Evolutionary conservation across 2,329 filamentous ascomycete species (phyloP).

Genomic region (Lachnellula subtilissima): DNA sequence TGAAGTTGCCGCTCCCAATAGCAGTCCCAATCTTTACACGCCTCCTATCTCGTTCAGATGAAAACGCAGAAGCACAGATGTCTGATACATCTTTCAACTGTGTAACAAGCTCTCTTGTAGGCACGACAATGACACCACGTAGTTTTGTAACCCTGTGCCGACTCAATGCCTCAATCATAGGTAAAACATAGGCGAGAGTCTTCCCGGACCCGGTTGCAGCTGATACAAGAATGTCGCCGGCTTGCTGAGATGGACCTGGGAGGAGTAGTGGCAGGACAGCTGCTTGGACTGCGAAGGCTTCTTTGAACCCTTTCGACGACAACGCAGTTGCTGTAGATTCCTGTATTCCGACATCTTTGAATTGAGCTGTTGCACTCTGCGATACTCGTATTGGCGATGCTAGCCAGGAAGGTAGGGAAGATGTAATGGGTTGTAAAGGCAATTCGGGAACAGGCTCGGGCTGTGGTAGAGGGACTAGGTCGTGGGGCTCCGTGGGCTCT

Average conservation of each 20-base stretch:
- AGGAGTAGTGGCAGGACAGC: constrained; percentile 76
- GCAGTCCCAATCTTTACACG: constrained; percentile 76
- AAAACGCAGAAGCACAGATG: constrained; percentile 60
- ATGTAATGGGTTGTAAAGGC: constrained; percentile 60
- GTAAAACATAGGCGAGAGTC: constrained; percentile 84
- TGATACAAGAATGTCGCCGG: constrained; percentile 81
- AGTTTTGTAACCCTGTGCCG: constrained; percentile 60
- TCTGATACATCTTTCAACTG: constrained; percentile 80
- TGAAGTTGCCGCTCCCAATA: constrained; percentile 73
- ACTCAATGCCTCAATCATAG: constrained; percentile 73
- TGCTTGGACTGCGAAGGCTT: constrained; percentile 76
- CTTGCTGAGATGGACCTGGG: constrained; percentile 53
- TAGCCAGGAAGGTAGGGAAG: constrained; percentile 77
- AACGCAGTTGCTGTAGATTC: constrained; percentile 57
- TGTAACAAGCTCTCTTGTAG: constrained; percentile 82
- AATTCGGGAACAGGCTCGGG: constrained; percentile 58
- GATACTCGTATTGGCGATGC: constrained; percentile 67
- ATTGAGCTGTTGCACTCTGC: constrained; percentile 54
- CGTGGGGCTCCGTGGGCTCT: constrained; percentile 51
- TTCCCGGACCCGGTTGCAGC: constrained; percentile 96
- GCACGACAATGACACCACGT: constrained; percentile 78
- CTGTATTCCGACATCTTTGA: constrained; percentile 60
- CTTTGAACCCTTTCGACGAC: constrained; percentile 60
- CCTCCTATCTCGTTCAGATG: constrained; percentile 48
- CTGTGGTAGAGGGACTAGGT: constrained; percentile 77